Percentiles rank a stretch among this genome's conserved stretches.
phyloP scores from a whole-genome alignment of 2,329 filamentous ascomycete genomes.

The Leptographium galeiforme region DNA sequence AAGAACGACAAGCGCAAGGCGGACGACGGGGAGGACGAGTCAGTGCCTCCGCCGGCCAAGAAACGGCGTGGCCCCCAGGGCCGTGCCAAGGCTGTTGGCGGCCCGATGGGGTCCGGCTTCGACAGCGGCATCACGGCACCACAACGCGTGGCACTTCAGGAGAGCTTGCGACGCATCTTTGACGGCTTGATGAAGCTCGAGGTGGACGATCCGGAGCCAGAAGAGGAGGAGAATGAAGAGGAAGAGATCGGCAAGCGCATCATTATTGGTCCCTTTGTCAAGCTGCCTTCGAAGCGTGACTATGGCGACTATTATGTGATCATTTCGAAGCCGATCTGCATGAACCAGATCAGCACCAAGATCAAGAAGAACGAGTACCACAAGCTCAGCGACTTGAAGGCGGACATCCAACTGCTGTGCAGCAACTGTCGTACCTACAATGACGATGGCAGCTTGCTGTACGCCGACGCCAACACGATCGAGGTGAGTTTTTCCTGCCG shows the following conservation, averaged over 20 bases:
- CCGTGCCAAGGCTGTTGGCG: slow-evolving; percentile 46
- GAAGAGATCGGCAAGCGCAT: slow-evolving; percentile 54
- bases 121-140: slow-evolving; percentile 51
- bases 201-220: slow-evolving; percentile 54
- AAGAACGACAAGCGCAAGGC: slow-evolving; percentile 82
- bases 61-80: slow-evolving; percentile 62
- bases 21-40: slow-evolving; percentile 60
- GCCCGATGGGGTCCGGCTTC: not conserved
- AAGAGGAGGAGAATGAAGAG: slow-evolving; percentile 34
- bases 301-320: slow-evolving; percentile 94
- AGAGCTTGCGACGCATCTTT: slow-evolving; percentile 62
- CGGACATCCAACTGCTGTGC: slow-evolving; percentile 74
- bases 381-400: slow-evolving; percentile 63
- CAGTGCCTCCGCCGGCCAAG: slow-evolving; percentile 63
- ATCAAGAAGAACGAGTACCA: slow-evolving; percentile 95
- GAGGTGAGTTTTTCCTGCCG: slow-evolving; percentile 50
- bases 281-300: slow-evolving; percentile 74
- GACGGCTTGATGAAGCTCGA: slow-evolving; percentile 75
- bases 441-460: slow-evolving; percentile 85
- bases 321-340: slow-evolving; percentile 85
- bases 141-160: slow-evolving; percentile 66
- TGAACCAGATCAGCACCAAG: slow-evolving; percentile 87
- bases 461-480: slow-evolving; percentile 83
- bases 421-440: slow-evolving; percentile 92
- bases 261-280: slow-evolving; percentile 89